Conservation (phyloP, 2,329 filamentous ascomycete genomes). For the Apiospora koreana region DNA sequence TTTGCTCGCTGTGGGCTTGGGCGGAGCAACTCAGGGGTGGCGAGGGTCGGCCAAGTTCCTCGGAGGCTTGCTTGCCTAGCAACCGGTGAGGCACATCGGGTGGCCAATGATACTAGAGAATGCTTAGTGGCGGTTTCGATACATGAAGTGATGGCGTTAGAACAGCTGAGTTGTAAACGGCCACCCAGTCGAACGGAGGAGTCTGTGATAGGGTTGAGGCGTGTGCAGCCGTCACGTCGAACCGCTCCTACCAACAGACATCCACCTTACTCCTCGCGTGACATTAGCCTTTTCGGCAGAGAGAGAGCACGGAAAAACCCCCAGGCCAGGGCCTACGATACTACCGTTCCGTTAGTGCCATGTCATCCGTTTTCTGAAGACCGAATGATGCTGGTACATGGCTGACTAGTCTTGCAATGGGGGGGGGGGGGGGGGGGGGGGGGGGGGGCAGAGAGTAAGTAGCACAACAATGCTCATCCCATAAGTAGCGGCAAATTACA, state of each 20-base stretch:
- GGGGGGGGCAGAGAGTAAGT: too few species aligned
- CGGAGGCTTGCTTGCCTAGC: not conserved
- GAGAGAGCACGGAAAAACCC: not conserved
- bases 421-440: too few species aligned
- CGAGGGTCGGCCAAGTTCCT: not conserved
- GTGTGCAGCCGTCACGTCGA: not conserved
- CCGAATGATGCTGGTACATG: not conserved
- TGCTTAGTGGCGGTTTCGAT: not conserved
- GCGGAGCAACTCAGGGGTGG: not conserved
- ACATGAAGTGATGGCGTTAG: not conserved
- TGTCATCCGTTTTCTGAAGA: not conserved
- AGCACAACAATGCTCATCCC: not conserved
- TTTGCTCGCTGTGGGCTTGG: not conserved
- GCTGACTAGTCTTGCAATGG: not conserved
- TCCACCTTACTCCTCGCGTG: not conserved
- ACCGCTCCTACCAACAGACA: not conserved
- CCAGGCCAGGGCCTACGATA: not conserved
- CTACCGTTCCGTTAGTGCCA: not conserved
- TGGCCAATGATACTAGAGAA: not conserved
- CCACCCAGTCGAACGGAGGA: not conserved
- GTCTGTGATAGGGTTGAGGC: not conserved
- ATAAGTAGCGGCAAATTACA: not conserved
- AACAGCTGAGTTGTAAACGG: not conserved
- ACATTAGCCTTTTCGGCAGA: not conserved
- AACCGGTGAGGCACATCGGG: not conserved